Base-by-base conservation (phyloP, 352 stramenopile genomes). In the Globisporangium camurandrum region DNA sequence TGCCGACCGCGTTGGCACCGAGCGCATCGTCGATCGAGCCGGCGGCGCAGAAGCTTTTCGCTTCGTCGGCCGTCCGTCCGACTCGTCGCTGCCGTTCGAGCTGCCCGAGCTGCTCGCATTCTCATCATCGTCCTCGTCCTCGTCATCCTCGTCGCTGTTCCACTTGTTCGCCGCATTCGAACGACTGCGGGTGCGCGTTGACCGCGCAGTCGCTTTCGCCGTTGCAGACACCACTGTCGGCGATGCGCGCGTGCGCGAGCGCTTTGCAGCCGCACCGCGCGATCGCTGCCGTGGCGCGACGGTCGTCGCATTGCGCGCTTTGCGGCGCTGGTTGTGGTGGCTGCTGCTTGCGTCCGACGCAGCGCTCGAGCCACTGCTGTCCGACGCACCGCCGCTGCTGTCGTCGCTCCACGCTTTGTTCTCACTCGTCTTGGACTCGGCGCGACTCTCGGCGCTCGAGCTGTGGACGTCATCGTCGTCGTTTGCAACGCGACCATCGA, bases 401-500 rank as follows among this genome's bases (percentile, higher is more conserved):
- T 66, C 81, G 38, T 82, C 77, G 6, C 66, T 73, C 71, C 74
- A 84, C 38, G 66, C 67, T 47, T 86, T 83, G 47, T 85, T 87
- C 20, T 59, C 65, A 27, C 70, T 84, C 24, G 57, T 59, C 36
- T 46, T 58, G 9, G 67, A 81, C 49, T 78, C 66, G 7, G 54
- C 53, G 49, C 61, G 68, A 41, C 70, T 82, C 33, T 67, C 66
- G 31, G 80, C 70, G 16, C 71, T 83, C 8, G 61, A 66, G 49
- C 52, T 75, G 23, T 57, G 59, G 37, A 14, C 30, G 1, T 56
- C 36, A 33, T 70, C 64, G 3, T 71, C 68, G 38, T 69, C 71
- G 1, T 75, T 64, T n/a, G n/a, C n/a, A n/a, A n/a, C n/a, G n/a
- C n/a, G n/a, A 5, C 30, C 48, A 26, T 43, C 64, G 49, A n/a